A percentile compares a stretch with the other conserved stretches of the same genome.
These are phyloP conservation scores for Sphagnum contortum DNA, from an alignment of 225 moss, liverwort and hornwort species.

Conservation along the genomic window DNA sequence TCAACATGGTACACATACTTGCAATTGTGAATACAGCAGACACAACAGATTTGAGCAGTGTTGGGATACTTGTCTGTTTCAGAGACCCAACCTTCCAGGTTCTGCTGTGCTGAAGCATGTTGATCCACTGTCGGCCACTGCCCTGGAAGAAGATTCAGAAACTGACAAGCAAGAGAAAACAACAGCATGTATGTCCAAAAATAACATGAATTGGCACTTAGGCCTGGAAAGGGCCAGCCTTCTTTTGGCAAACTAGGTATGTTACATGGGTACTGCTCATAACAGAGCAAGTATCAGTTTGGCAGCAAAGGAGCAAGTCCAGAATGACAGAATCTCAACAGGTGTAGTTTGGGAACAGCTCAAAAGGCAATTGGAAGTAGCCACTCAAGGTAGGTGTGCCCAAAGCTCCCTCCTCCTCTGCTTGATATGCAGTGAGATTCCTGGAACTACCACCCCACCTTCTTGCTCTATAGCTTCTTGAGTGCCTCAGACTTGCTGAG, in stretches of 20 bases:
- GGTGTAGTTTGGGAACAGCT: slow-evolving; percentile 13
- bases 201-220: slow-evolving; percentile 6
- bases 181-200: slow-evolving; percentile 13
- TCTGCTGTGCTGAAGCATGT: no score
- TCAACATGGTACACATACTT: no score
- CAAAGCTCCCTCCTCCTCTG: neutral
- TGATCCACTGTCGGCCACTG: no score
- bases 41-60: no score
- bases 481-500: slow-evolving; percentile 15
- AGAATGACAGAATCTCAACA: slow-evolving; percentile 15
- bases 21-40: no score
- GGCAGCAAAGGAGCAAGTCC: slow-evolving; percentile 20
- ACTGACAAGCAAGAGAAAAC: no score
- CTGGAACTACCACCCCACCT: neutral
- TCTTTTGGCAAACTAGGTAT: slow-evolving; percentile 36
- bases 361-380: neutral
- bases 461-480: neutral
- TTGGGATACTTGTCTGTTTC: no score
- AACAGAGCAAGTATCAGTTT: slow-evolving; percentile 10
- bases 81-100: no score
- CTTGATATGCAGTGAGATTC: neutral
- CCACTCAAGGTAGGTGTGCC: neutral
- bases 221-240: slow-evolving; percentile 35
- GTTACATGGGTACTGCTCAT: slow-evolving; percentile 64
- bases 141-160: no score